Evolutionary conservation across 1,139 yeast species (phyloP).

Genomic region (Lodderomyces parapsilosis): DNA sequence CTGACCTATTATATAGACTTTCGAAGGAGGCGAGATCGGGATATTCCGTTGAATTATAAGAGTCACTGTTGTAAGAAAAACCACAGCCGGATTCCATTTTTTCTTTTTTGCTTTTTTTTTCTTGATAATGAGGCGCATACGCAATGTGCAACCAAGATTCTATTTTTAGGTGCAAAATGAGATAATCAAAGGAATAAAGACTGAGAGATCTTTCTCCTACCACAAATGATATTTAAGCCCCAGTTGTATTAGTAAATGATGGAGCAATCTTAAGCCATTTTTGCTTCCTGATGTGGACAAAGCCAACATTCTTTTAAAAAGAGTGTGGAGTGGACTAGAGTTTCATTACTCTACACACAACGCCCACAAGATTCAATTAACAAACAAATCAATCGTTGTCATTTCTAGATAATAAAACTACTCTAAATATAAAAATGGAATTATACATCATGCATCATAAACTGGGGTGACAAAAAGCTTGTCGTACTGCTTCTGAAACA

Average conservation of each 20-base stretch:
- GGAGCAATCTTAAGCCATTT: too few relatives aligned
- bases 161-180: not conserved
- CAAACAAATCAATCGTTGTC: not conserved
- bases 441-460: slow-evolving; percentile 1
- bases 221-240: too few relatives aligned
- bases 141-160: not conserved
- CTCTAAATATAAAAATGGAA: not conserved
- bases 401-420: not conserved
- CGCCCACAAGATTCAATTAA: too few relatives aligned
- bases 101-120: not conserved
- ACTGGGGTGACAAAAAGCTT: not conserved
- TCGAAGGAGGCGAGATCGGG: not conserved
- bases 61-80: not conserved
- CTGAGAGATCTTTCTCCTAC: not conserved
- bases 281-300: too few relatives aligned
- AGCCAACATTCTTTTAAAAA: too few relatives aligned
- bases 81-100: not conserved
- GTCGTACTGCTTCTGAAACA: not conserved
- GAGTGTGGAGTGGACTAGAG: too few relatives aligned
- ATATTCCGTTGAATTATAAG: not conserved
- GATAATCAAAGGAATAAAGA: not conserved
- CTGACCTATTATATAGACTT: not conserved
- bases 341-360: too few relatives aligned
- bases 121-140: not conserved
- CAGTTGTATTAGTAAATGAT: too few relatives aligned